Evolutionary conservation across 2,329 filamentous ascomycete genomes (phyloP), one percentile per base, ranked within the genome.

Genomic region (Curvularia sp.): DNA sequence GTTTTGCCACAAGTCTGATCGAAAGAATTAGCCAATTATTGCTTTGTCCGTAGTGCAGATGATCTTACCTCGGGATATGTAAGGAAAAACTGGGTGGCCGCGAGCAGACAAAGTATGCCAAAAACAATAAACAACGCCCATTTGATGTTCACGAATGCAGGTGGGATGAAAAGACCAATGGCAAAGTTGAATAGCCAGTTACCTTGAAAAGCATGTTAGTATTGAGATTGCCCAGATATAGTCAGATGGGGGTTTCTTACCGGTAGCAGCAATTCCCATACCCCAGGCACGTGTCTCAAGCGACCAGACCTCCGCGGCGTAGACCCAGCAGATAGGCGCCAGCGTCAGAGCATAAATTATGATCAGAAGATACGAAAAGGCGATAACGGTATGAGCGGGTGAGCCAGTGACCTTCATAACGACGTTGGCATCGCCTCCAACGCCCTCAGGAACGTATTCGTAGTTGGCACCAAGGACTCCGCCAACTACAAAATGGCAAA

Each of bases 121-220:
- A 94, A 94, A 62, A 94, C 82, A 74, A 93, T 85, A 76, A 93
- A 93, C 62, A 87, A 86, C 65, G 84, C 73, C 80, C 84, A 86
- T 53, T 77, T 67, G 61, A 86, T 86, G 71, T 83, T 86, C 63
- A 83, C 81, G 63, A 87, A 87, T 0, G 84, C 82, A 0, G 84
- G 84, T 0, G 85, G 84, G 0, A 86, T 82, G 62, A 87, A 87
- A 68, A 84, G 71, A 5, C 67, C 69, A 18, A 88, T 79, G 0
- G 84, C 81, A 73, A 85, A 86, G 71, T 85, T 85, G 74, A 83
- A 85, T 24, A 75, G 71, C 87, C 87, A 89, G 75, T 89, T 89
- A 1, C 50, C 50, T 53, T 15, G n/a, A 18, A 46, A 28, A 67
- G 62, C 5, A 71, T 73, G 18, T 75, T 10, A 44, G 30, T 18